Base-by-base conservation (phyloP, 2,329 filamentous ascomycete genomes). In the Leptographium wingfieldii region DNA sequence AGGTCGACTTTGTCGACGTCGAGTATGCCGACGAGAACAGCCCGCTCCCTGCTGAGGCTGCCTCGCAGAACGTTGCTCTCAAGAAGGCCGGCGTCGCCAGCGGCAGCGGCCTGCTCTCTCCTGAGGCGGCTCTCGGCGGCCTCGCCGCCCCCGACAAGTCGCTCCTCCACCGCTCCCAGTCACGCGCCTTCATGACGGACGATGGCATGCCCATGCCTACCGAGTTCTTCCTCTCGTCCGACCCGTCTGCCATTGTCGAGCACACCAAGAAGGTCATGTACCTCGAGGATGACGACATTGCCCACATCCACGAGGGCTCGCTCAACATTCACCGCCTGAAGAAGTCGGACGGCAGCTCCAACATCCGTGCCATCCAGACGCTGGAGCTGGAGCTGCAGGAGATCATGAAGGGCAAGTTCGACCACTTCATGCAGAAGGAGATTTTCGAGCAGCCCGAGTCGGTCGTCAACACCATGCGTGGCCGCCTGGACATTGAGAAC, bases 401-500 rank as follows among this genome's bases (percentile, higher is more conserved):
- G 80, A 99, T 99, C 77, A 99, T 99, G 94, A 99, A 99, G 87
- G 94, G 94, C 76, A 95, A 94, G 73, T 99, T 97, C 76, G 94
- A 99, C 75, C 94, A 99, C 80, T 99, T 96, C 82, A 99, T 99
- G 94, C 94, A 99, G 75, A 99, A 99, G 85, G 94, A 99, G 76
- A 99, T 99, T 71, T 99, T 99, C 74, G 94, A 99, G 82, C 94
- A 99, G 80, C 94, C 94, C 71, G 94, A 99, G 78, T 99, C 94
- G 16, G 90, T 99, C 63, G 86, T 99, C 79, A 99, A 99, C 83
- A 96, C 94, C 67, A 99, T 99, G 94, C 90, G 94, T 85, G 94
- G 94, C 77, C 94, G 94, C 78, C 80, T 99, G 69, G 94, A 99
- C 74, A 81, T 88, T 62, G 87, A 85, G 69, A 95, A 96, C 81